phyloP scores from a whole-genome alignment of 306 rosid genomes.

The Vigna nakashimae region DNA sequence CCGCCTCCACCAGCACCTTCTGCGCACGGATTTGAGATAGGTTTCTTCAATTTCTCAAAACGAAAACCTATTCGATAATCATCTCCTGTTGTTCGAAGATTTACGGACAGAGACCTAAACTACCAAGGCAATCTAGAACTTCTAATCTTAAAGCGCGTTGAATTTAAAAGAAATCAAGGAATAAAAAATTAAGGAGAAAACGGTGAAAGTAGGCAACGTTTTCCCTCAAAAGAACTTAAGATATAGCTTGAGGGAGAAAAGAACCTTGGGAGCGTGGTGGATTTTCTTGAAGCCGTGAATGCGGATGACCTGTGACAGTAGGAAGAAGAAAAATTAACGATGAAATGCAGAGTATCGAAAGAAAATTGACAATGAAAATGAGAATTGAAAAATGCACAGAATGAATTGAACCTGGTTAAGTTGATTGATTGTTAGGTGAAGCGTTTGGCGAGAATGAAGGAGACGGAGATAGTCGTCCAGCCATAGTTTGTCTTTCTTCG shows the following conservation, averaged over 20 bases:
- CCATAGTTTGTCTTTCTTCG: slow-evolving; percentile 44
- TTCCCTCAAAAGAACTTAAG: not conserved
- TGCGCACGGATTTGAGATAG: slow-evolving; percentile 38
- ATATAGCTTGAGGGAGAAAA: not conserved
- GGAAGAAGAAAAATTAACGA: not conserved
- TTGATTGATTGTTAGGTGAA: slow-evolving; percentile 49
- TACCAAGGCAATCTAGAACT: not conserved
- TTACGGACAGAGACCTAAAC: not conserved
- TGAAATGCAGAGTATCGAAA: not conserved
- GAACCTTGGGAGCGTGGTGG: slow-evolving; percentile 61
- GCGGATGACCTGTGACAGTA: slow-evolving; percentile 53
- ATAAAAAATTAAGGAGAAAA: not conserved
- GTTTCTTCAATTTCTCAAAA: not conserved
- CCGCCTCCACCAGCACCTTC: slow-evolving; percentile 61
- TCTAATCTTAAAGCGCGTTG: not conserved
- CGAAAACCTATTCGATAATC: not conserved
- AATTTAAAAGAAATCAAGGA: not conserved
- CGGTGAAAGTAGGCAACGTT: not conserved
- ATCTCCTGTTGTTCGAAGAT: not conserved
- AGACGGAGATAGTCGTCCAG: slow-evolving; percentile 63
- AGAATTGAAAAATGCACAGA: not conserved
- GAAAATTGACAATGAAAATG: not conserved
- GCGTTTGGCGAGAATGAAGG: slow-evolving; percentile 51
- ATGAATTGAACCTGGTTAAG: slow-evolving; percentile 63
- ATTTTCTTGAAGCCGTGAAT: slow-evolving; percentile 83